These are phyloP conservation scores for Torulaspora microellipsoides DNA, from an alignment of 805 yeast genomes.

Conservation along the genomic window DNA sequence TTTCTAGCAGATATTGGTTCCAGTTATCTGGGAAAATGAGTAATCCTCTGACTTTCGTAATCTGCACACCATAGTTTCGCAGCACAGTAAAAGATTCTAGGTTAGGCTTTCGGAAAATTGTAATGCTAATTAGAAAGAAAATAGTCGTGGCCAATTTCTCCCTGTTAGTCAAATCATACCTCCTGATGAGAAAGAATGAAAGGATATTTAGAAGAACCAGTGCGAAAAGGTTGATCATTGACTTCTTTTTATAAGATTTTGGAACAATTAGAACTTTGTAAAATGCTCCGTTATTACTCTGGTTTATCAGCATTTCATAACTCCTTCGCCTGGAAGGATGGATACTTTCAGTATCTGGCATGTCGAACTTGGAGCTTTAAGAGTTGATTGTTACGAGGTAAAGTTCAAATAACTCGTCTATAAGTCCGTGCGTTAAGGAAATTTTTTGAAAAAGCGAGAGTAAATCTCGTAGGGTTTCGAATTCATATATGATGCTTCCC, in stretches of 20 bases:
- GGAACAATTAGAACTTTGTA: conserved; percentile 16
- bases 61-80: conserved; percentile 28
- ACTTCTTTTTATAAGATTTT: conserved; percentile 1
- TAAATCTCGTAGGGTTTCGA: too few relatives aligned
- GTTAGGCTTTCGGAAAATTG: conserved; percentile 16
- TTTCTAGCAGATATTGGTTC: conserved; percentile 13
- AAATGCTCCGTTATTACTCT: conserved; percentile 7
- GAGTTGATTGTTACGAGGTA: neutral
- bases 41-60: conserved; percentile 19
- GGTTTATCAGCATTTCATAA: conserved; percentile 9
- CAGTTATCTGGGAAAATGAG: conserved; percentile 21
- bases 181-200: neutral
- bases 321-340: neutral
- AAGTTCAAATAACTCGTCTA: too few relatives aligned
- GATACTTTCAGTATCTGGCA: neutral
- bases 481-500: too few relatives aligned
- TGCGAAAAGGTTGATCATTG: conserved; percentile 1
- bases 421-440: too few relatives aligned
- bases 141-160: neutral
- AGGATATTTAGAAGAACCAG: conserved; percentile 1
- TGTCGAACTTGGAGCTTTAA: neutral
- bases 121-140: conserved; percentile 1
- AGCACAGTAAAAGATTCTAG: conserved; percentile 24
- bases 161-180: neutral
- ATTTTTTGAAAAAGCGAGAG: too few relatives aligned